Base-by-base conservation (phyloP, 306 rosid genomes). In the Vicia villosa region DNA sequence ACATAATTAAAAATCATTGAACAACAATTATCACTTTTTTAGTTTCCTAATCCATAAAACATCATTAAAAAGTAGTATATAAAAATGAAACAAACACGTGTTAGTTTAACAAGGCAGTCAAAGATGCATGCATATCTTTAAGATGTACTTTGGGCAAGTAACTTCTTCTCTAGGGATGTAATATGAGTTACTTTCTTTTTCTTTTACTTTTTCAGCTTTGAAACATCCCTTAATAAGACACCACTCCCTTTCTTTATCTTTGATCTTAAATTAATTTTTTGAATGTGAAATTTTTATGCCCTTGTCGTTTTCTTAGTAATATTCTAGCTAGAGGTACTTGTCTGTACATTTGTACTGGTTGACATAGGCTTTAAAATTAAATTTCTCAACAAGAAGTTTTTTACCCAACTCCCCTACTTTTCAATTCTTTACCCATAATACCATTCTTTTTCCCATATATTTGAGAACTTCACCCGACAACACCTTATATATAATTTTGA, bases 121-220 rank as follows among this genome's bases (percentile, higher is more conserved):
- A 84, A 74, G 76, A 22, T 84, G 85, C 40, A 22, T n/a, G n/a
- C n/a, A 34, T 34, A 82, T 63, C 77, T 81, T 74, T 79, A 79
- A 79, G 65, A 57, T 72, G 86, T 79, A 85, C 82, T 77, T 82
- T 82, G 76, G 82, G 73, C 69, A 83, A 77, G 86, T 75, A 72
- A 72, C 8, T 20, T 52, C 58, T 51, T 51, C 58, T 77, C 45
- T 74, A 9, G 75, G 79, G 77, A 41, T 58, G 81, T 71, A 85
- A 77, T 45, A 50, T 63, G 69, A 63, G 42, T 72, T 80, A 70
- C 78, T 72, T 74, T 42, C 51, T 70, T 28, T 72, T 80, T 73
- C 78, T 72, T 75, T 43, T 62, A 70, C 86, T 76, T 74, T 87
- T 77, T 74, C 83, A 84, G 84, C 83, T 79, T 71, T 80, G 66